Evolutionary conservation across 2,329 filamentous ascomycete genomes (phyloP), one percentile per base, ranked within the genome.

Genomic region (Mycosphaerella sp.): DNA sequence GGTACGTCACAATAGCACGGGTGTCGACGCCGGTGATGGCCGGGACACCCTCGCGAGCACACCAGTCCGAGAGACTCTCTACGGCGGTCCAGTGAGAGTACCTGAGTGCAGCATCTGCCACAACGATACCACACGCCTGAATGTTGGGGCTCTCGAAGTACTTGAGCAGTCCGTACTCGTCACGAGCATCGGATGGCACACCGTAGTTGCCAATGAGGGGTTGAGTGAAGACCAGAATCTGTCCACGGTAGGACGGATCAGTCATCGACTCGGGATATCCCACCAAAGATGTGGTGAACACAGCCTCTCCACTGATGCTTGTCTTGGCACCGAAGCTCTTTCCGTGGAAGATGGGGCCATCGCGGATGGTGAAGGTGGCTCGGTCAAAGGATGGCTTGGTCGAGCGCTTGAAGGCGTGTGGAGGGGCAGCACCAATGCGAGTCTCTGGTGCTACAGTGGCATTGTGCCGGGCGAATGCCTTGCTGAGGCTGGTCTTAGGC

Each of bases 71-170:
- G 67, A 98, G 76, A 67, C 88, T 91, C 80, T 98, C 89, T 9
- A 98, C 92, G 36, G 93, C 93, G 58, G 93, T 97, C 93, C 93
- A 98, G 72, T 98, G 93, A 74, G 90, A 95, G 80, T 97, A 96
- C 71, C 91, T 82, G 71, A 89, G 80, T 43, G 93, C 92, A 59
- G 92, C 90, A 70, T 98, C 93, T 66, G 92, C 89, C 51, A 98
- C 93, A 45, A 98, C 92, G 48, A 98, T 87, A 73, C 91, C 93
- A 58, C 88, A 88, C 56, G 92, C 95, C 78, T 98, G 93, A 62
- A 98, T 91, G 75, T 97, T 89, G 50, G 93, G 93, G 29, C 90
- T 96, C 76, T 98, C 93, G 68, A 98, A 98, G 79, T 97, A 95
- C 77, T 93, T 93, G 71, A 97, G 80, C 56, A 98, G 82, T 66